Evolutionary conservation across 225 moss, liverwort and hornwort species (phyloP).

Genomic region (Marchantia paleacea): DNA sequence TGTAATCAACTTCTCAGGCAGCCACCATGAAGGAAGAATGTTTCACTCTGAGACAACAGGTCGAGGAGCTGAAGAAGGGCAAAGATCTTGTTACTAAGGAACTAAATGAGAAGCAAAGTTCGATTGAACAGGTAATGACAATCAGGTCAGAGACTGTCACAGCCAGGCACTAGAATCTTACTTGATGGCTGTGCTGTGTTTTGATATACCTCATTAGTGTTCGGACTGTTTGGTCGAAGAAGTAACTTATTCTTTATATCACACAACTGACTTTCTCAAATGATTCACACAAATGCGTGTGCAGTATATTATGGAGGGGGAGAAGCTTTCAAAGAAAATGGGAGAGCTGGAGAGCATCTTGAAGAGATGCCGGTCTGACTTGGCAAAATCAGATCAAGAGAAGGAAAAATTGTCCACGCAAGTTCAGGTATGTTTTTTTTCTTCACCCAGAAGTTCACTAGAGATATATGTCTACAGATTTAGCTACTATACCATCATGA

Average conservation of each 20-base stretch:
- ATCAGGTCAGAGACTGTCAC: not conserved
- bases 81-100: slow-evolving; percentile 30
- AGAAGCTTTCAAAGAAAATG: slow-evolving; percentile 37
- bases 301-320: slow-evolving; percentile 39
- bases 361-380: slow-evolving; percentile 36
- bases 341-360: slow-evolving; percentile 36
- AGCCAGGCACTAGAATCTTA: not conserved
- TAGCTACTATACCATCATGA: no score
- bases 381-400: slow-evolving; percentile 35
- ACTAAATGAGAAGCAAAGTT: slow-evolving; percentile 32
- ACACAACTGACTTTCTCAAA: not conserved
- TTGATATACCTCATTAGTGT: no score
- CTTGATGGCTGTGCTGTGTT: not conserved
- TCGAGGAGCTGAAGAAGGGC: slow-evolving; percentile 37
- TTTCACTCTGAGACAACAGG: slow-evolving; percentile 33
- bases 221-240: no score
- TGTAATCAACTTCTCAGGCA: slow-evolving; percentile 24
- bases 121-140: slow-evolving; percentile 29
- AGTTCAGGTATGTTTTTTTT: slow-evolving; percentile 26
- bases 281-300: not conserved
- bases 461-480: no score
- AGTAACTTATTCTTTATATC: not conserved
- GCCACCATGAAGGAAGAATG: slow-evolving; percentile 42
- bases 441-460: not conserved
- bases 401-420: slow-evolving; percentile 27